A percentile compares a stretch with the other conserved stretches of the same genome.
These are phyloP conservation scores for Epichloe sibirici DNA, from an alignment of 2,329 filamentous ascomycete species.

Conservation along the genomic window DNA sequence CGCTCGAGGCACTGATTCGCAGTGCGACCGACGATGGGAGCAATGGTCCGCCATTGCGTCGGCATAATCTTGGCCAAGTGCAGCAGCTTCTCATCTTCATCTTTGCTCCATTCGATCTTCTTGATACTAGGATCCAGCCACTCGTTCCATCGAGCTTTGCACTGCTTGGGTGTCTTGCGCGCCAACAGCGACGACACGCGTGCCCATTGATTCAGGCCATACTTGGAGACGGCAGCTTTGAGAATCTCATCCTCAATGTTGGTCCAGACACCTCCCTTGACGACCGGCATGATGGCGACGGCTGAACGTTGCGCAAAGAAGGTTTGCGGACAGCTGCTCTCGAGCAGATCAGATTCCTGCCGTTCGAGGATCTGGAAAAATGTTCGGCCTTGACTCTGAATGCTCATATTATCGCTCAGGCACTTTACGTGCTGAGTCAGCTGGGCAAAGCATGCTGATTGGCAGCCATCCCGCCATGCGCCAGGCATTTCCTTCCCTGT, in stretches of 20 bases:
- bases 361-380: background rate
- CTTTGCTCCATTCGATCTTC: conserved; percentile 98
- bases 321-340: background rate
- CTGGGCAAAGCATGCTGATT: background rate
- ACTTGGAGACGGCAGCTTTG: conserved; percentile 89
- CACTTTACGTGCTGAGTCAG: conserved; percentile 2
- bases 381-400: background rate
- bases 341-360: background rate
- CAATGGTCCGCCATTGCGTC: conserved; percentile 97
- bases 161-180: conserved; percentile 96
- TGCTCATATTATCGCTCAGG: background rate
- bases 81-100: conserved; percentile 94
- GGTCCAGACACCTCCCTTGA: conserved; percentile 65
- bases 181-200: conserved; percentile 94
- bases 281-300: conserved; percentile 48
- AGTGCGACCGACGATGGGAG: conserved; percentile 88
- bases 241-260: conserved; percentile 90
- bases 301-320: conserved; percentile 3
- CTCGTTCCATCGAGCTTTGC: conserved; percentile 96
- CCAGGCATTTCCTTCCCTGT: too few species aligned
- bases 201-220: conserved; percentile 95
- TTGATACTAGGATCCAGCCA: conserved; percentile 97
- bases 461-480: too few species aligned
- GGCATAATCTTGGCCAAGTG: conserved; percentile 98
- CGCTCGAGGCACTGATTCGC: conserved; percentile 95